Evolutionary conservation across 768 basidiomycete genomes (phyloP), one percentile per base, ranked within the genome.

Genomic region (Rubroboletus pulcherrimus): DNA sequence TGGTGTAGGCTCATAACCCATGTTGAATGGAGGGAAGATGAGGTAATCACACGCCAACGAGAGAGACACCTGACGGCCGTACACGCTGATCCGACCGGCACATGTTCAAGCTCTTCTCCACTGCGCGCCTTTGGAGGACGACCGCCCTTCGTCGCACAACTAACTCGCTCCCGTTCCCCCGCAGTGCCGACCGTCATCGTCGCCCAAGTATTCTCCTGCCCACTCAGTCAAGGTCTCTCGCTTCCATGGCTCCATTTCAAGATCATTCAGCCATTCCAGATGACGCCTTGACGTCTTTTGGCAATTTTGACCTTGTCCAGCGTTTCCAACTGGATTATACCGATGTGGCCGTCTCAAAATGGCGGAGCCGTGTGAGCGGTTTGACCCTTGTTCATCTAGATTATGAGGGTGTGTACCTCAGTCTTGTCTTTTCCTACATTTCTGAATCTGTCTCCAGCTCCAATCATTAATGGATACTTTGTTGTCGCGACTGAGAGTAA

Each of bases 401-500:
- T 70, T 93, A 94, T 69, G 86, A 94, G 67, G 91, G 92, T 87
- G 62, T 62, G 76, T 62, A 17, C n/a, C 48, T 38, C 51, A 49
- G 21, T 34, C 31, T 19, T 39, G 33, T 62, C 54, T 29, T 30
- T 40, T 35, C 30, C 31, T 38, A 37, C 57, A 5, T 43, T 4
- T 56, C 49, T 70, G 59, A 72, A 26, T 35, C 41, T 43, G 46
- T 41, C 57, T 46, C 38, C 63, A 93, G 89, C 90, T 39, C 92
- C 92, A 15, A 81, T 94, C 59, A 87, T 96, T 1, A 91, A 93
- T 62, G 93, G 93, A 3, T 93, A 93, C 68, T 94, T 96, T 66
- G 88, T 89, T 34, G 84, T 96, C 37, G 83, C 82, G 19, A 96
- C 94, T 17, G 94, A 97, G 77, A 96, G 93, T 92, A 66, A 49